Evolutionary conservation across 2,329 filamentous ascomycete species (phyloP), one percentile per base, ranked within the genome.

Genomic region (Epichloe bromicola): DNA sequence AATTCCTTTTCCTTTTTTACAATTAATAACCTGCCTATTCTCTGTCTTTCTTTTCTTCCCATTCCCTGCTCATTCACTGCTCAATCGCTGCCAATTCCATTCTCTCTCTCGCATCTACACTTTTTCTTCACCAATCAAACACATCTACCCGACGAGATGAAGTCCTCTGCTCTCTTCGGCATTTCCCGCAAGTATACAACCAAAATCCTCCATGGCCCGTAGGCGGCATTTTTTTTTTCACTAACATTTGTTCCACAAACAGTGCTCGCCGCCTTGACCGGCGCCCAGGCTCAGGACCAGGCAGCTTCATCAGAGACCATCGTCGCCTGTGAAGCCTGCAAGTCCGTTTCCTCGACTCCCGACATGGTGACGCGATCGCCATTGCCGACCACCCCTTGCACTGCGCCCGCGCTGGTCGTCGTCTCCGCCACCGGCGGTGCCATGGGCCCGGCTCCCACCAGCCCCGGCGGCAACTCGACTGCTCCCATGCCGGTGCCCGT

Each of bases 361-460:
- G 54, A 56, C 37, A 37, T 56, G 2, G 54, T 56, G 30, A 56
- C 54, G 5, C 53, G 54, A 26, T 40, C 41, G 17, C 49, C 53
- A 8, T 8, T 55, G 5, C 54, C 54, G 37, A 48, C 49, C 5
- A 53, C 48, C 17, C 45, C 39, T 5, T 56, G 54, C 44, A 48
- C 48, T 5, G 40, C 49, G 7, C 54, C 54, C 5, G 36, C 41
- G 3, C 46, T 56, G 20, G 51, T 50, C 23, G 44, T 48, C 7
- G 49, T 56, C 38, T n/a, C 52, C 7, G 47, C 23, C 5, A 49
- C 34, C 30, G 20, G n/a, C 23, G 26, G 26, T 2, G 38, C n/a
- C 14, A 38, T 26, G 30, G 33, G 36, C 8, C 34, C 40, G 10
- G 37, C 43, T 17, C 15, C 34, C 11, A 40, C 19, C 12, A n/a